These are phyloP conservation scores for Trichosporon asahii DNA, from an alignment of 1,284 basidiomycete genomes.

Conservation along the genomic window DNA sequence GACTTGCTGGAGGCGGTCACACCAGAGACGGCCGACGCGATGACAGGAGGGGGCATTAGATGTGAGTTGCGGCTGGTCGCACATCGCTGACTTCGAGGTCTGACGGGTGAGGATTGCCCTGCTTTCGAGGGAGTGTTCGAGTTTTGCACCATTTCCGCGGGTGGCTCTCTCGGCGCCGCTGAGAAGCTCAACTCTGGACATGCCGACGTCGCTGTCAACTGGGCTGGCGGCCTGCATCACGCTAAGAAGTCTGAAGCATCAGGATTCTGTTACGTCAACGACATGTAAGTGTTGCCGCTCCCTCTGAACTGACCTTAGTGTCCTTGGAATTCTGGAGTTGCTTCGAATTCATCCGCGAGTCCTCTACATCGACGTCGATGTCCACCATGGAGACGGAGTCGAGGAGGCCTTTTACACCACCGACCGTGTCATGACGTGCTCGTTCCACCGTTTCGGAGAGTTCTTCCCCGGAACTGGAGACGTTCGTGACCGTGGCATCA, in stretches of 20 bases:
- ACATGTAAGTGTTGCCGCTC: conserved; percentile 52
- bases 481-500: conserved; percentile 75
- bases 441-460: conserved; percentile 95
- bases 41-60: conserved; percentile 76
- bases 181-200: conserved; percentile 74
- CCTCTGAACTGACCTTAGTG: conserved; percentile 56
- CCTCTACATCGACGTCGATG: conserved; percentile 96
- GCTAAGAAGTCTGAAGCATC: conserved; percentile 96
- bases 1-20: conserved; percentile 83
- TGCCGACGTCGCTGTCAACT: conserved; percentile 91
- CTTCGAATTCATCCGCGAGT: conserved; percentile 74
- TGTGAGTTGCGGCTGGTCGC: conserved; percentile 59
- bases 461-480: conserved; percentile 95
- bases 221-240: conserved; percentile 96
- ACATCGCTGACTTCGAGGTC: conserved; percentile 56
- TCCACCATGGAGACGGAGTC: conserved; percentile 97
- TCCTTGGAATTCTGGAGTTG: conserved; percentile 83
- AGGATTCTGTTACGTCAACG: conserved; percentile 97
- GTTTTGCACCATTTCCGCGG: conserved; percentile 94
- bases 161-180: conserved; percentile 85
- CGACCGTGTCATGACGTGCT: conserved; percentile 91
- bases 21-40: conserved; percentile 77
- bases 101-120: conserved; percentile 92
- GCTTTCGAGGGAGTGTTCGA: conserved; percentile 95
- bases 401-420: conserved; percentile 99